Conservation (phyloP, 352 stramenopile genomes). For the Thalassiosira livingstoniorum region DNA sequence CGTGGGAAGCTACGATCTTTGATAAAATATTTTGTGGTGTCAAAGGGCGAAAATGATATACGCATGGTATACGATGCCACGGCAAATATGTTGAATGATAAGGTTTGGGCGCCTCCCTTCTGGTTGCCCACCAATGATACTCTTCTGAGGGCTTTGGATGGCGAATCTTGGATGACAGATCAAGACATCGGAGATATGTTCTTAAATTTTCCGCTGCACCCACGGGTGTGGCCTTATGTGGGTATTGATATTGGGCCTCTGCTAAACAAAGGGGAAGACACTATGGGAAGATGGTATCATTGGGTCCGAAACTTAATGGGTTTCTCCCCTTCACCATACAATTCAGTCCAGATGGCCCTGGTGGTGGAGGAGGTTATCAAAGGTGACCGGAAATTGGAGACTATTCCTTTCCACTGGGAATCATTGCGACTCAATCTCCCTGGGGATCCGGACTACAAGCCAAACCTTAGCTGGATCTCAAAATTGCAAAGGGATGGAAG, state of each 20-base stretch:
- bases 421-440: background rate
- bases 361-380: slow-evolving; percentile 21
- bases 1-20: background rate
- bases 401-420: background rate
- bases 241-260: background rate
- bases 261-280: background rate
- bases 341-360: slow-evolving; percentile 15
- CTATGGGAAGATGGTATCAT: slow-evolving; percentile 1
- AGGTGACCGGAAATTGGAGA: slow-evolving; percentile 12
- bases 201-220: too few species aligned
- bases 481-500: background rate
- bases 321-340: slow-evolving; percentile 44
- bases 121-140: slow-evolving; percentile 36
- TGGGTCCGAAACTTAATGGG: slow-evolving; percentile 54
- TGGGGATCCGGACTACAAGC: background rate
- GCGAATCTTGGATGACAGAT: slow-evolving; percentile 43
- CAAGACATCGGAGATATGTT: slow-evolving; percentile 68
- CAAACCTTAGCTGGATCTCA: background rate
- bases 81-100: slow-evolving; percentile 24
- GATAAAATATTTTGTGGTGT: slow-evolving; percentile 55
- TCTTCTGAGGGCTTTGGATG: slow-evolving; percentile 27
- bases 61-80: slow-evolving; percentile 39
- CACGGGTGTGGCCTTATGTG: too few species aligned
- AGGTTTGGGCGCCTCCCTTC: slow-evolving; percentile 35
- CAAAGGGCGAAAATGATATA: slow-evolving; percentile 25